Base-by-base conservation (phyloP, 192 early-diverging fungal genomes). In the Backusella australiensis region DNA sequence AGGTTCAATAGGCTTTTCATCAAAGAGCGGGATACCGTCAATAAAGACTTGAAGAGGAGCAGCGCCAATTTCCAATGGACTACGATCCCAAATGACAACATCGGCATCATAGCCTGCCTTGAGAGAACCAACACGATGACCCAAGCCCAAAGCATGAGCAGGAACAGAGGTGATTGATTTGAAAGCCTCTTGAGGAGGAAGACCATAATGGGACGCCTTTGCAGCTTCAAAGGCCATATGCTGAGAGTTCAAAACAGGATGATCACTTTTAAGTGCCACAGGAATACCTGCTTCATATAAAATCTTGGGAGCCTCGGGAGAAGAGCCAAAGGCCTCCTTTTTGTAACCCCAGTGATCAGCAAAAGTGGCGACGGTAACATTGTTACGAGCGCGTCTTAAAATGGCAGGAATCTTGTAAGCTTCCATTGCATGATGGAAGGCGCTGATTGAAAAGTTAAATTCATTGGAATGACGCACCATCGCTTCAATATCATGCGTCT, bases 341-440 rank as follows among this genome's bases (percentile, higher is more conserved):
- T 95, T 95, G 80, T 90, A 93, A 12, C 86, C 86, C 86, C 86
- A 90, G 23, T 84, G 75, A 74, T 86, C 87, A 21, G 89, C 89
- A 79, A 94, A 95, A 17, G 90, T 88, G 21, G 93, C 93, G 46
- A 90, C 85, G 2, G 92, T 88, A 63, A 93, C 91, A 67, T 93
- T 85, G 21, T 85, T 84, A 17, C 77, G 80, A 9, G 87, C 89
- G 1, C 87, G 80, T 77, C 85, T 87, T 9, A 94, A 75, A 41
- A 92, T 81, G 12, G 84, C 87, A 12, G 92, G 88, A 23, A 95
- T 84, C 59, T 86, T 82, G 77, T 92, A 93, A 11, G 93, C 93
- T 75, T 91, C 90, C 34, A 93, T 76, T n/a, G 91, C 94, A 76
- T 95, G 94, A 74, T 95, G 94, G 80, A 95, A 90, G 3, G 94